Percentiles rank a stretch among this genome's conserved stretches.
These are phyloP conservation scores for Talaromyces sp. DNA, from an alignment of 2,329 filamentous ascomycete species.

Conservation along the genomic window DNA sequence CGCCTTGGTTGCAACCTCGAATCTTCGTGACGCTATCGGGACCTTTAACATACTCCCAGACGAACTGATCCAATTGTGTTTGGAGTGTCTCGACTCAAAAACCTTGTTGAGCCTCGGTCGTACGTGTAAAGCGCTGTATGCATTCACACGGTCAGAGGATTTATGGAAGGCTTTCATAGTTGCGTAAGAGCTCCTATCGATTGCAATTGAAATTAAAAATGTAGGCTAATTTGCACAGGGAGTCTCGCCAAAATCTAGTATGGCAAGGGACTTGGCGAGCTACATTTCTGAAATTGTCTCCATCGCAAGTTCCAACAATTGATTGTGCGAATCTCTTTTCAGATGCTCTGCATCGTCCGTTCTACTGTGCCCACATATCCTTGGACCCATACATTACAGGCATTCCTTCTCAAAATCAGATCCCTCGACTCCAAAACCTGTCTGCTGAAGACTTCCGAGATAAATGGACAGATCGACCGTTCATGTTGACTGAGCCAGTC, in stretches of 20 bases:
- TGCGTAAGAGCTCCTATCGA: conserved; percentile 60
- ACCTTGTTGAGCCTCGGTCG: conserved; percentile 65
- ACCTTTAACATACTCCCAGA: conserved; percentile 69
- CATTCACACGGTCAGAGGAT: conserved; percentile 79
- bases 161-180: conserved; percentile 84
- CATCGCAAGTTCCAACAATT: conserved; percentile 55
- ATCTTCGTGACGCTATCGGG: conserved; percentile 66
- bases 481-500: conserved; percentile 80
- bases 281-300: conserved; percentile 64
- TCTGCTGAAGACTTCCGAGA: conserved; percentile 69
- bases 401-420: conserved; percentile 72
- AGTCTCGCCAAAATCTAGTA: conserved; percentile 43
- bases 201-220: not conserved
- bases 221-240: conserved; percentile 1
- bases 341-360: conserved; percentile 84
- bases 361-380: conserved; percentile 76
- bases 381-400: conserved; percentile 63
- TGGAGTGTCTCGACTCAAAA: conserved; percentile 69
- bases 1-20: conserved; percentile 63
- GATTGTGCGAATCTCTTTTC: conserved; percentile 80
- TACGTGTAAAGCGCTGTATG: conserved; percentile 82
- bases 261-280: conserved; percentile 86
- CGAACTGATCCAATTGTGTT: conserved; percentile 69
- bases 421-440: conserved; percentile 66
- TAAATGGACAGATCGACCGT: conserved; percentile 75